phyloP scores from a whole-genome alignment of 495 filamentous ascomycete genomes.

The Cetradonia linearis region DNA sequence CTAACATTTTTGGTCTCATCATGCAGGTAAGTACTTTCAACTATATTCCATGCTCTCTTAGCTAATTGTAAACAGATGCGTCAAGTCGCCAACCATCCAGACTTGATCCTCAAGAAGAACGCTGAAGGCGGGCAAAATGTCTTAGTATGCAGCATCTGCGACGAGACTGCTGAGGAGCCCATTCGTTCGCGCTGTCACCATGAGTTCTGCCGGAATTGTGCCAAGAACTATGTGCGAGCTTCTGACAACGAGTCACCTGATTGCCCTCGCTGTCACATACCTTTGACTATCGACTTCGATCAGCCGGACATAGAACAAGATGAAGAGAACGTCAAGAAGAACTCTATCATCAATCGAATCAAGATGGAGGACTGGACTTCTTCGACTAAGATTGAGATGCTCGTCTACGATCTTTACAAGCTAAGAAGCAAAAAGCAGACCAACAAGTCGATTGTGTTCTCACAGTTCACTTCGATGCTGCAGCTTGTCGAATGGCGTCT shows the following conservation, averaged over 20 bases:
- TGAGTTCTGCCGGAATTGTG: conserved; percentile 88
- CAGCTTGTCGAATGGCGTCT: conserved; percentile 90
- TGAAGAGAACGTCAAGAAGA: conserved; percentile 72
- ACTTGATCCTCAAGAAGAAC: conserved; percentile 82
- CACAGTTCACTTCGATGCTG: conserved; percentile 62
- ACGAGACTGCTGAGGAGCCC: conserved; percentile 89
- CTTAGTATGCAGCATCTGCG: conserved; percentile 84
- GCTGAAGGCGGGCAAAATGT: conserved; percentile 79
- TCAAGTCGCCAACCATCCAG: conserved; percentile 70
- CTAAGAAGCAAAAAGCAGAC: conserved; percentile 82
- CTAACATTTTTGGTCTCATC: conserved; percentile 53
- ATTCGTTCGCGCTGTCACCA: conserved; percentile 87
- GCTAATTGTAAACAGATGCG: not conserved
- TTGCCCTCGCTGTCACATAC: conserved; percentile 87
- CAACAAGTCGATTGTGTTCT: conserved; percentile 75
- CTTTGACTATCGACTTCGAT: conserved; percentile 80
- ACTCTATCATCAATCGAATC: conserved; percentile 93
- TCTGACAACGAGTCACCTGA: conserved; percentile 53
- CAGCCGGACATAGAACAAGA: conserved; percentile 90
- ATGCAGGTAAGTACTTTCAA: conserved; percentile 59
- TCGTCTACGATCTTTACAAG: conserved; percentile 85
- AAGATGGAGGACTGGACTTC: conserved; percentile 96
- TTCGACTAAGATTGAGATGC: conserved; percentile 92
- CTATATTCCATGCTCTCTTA: not conserved
- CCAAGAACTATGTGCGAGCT: conserved; percentile 69